Conservation (phyloP, 768 basidiomycete genomes). For the Cantharellus anzutake region DNA sequence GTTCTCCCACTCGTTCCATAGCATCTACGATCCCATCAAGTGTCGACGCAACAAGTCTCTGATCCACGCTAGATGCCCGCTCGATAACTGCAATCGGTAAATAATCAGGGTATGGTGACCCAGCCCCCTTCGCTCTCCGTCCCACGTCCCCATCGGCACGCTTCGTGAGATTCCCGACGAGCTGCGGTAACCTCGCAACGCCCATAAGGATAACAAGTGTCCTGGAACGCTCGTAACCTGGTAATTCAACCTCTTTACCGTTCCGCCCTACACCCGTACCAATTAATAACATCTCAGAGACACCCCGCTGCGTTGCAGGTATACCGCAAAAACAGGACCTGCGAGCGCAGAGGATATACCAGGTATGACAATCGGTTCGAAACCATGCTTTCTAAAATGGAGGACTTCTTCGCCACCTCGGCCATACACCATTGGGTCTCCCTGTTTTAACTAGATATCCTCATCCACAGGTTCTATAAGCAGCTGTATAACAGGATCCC, state of each 20-base stretch:
- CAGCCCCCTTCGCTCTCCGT: slow-evolving; percentile 16
- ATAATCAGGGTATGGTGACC: slow-evolving; percentile 47
- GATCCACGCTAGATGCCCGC: slow-evolving; percentile 86
- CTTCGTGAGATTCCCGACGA: slow-evolving; percentile 39
- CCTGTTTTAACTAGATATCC: slow-evolving; percentile 66
- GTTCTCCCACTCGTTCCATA: slow-evolving; percentile 47
- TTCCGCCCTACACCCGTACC: slow-evolving; percentile 87
- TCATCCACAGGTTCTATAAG: neutral
- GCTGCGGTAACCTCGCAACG: slow-evolving; percentile 61
- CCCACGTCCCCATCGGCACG: slow-evolving; percentile 2
- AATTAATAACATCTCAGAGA: slow-evolving; percentile 71
- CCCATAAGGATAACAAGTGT: slow-evolving; percentile 89
- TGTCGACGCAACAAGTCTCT: slow-evolving; percentile 66
- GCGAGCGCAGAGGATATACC: slow-evolving; percentile 83
- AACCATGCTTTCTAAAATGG: slow-evolving; percentile 74
- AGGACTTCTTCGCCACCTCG: slow-evolving; percentile 89
- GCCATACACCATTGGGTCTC: slow-evolving; percentile 89
- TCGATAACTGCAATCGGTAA: slow-evolving; percentile 87
- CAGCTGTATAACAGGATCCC: neutral
- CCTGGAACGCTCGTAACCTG: slow-evolving; percentile 64
- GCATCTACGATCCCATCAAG: slow-evolving; percentile 49
- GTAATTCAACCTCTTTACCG: slow-evolving; percentile 68
- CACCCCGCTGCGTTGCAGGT: slow-evolving; percentile 89
- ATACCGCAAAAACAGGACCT: slow-evolving; percentile 81
- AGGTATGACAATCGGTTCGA: slow-evolving; percentile 69